Conservation (phyloP, 768 basidiomycete species). For the Sutorius australiensis region DNA sequence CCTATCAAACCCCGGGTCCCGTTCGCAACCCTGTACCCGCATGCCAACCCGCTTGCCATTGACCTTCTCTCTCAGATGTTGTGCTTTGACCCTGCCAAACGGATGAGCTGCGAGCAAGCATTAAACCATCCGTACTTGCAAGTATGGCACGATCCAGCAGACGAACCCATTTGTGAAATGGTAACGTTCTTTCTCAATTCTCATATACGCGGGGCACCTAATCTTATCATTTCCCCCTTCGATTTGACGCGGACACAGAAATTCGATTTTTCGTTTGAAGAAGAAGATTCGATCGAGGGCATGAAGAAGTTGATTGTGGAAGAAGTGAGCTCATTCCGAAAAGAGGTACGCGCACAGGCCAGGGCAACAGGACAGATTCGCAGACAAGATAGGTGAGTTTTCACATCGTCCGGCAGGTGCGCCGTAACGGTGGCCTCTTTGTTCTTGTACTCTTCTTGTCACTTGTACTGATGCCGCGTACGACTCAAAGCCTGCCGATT, state of each 20-base stretch:
- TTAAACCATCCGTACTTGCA: conserved; percentile 91
- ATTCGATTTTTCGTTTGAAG: conserved; percentile 96
- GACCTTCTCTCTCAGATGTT: conserved; percentile 90
- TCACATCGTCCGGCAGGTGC: neutral
- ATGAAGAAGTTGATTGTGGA: conserved; percentile 96
- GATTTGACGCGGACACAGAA: conserved; percentile 35
- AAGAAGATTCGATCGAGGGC: conserved; percentile 93
- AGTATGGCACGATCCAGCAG: conserved; percentile 97
- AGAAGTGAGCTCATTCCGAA: conserved; percentile 86
- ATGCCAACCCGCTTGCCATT: conserved; percentile 90
- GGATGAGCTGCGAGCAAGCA: conserved; percentile 95
- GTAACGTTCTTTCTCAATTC: conserved; percentile 39
- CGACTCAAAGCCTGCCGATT: conserved; percentile 59
- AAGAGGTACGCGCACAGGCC: conserved; percentile 84
- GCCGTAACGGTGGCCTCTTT: neutral
- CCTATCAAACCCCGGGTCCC: conserved; percentile 95
- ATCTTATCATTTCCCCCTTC: neutral
- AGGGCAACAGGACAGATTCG: conserved; percentile 68
- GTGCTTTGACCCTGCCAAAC: conserved; percentile 93
- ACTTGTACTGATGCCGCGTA: neutral
- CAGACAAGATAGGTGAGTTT: conserved; percentile 67
- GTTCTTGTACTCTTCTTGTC: neutral
- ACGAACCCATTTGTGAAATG: conserved; percentile 82
- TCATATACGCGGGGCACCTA: neutral
- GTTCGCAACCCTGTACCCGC: conserved; percentile 88